Conservation (phyloP, 2,329 filamentous ascomycete species). For the Emergomyces pasteurianus region DNA sequence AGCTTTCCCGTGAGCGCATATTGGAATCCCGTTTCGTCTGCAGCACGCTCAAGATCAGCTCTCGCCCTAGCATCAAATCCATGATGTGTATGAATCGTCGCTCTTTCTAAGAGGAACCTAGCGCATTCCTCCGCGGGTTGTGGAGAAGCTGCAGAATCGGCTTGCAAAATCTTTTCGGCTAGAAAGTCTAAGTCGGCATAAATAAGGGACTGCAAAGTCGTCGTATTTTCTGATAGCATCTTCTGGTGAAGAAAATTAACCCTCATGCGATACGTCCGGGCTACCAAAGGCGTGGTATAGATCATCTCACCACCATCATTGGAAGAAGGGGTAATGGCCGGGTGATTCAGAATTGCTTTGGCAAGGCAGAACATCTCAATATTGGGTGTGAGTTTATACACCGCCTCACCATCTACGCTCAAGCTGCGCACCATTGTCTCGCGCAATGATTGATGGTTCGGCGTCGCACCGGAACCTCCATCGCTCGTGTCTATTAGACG, state of each 20-base stretch:
- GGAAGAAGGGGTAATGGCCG: slow-evolving; percentile 21
- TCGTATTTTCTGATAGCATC: slow-evolving; percentile 50
- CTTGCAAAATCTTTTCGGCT: slow-evolving; percentile 30
- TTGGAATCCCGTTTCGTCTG: slow-evolving; percentile 54
- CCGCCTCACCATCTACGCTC: slow-evolving; percentile 70
- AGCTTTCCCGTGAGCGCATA: slow-evolving; percentile 78
- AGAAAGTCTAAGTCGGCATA: slow-evolving; percentile 46
- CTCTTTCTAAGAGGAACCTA: slow-evolving; percentile 67
- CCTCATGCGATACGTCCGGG: slow-evolving; percentile 55
- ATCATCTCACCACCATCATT: slow-evolving; percentile 10
- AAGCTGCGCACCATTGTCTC: slow-evolving; percentile 56
- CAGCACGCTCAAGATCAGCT: slow-evolving; percentile 57
- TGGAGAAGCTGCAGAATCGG: slow-evolving; percentile 11
- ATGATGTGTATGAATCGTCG: slow-evolving; percentile 72
- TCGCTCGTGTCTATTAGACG: slow-evolving; percentile 26
- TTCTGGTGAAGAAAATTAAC: slow-evolving; percentile 62
- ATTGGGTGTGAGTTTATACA: slow-evolving; percentile 72
- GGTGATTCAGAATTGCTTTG: slow-evolving; percentile 44
- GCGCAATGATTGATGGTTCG: slow-evolving; percentile 34
- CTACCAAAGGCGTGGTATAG: slow-evolving; percentile 30
- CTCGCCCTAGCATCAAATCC: slow-evolving; percentile 66
- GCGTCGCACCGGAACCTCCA: slow-evolving; percentile 6
- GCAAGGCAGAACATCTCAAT: slow-evolving; percentile 76
- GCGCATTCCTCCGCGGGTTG: slow-evolving; percentile 41
- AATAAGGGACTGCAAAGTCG: slow-evolving; percentile 47